Evolutionary conservation across 345 rosid genomes (phyloP), one percentile per base, ranked within the genome.

Genomic region (Rubroshorea leprosula): DNA sequence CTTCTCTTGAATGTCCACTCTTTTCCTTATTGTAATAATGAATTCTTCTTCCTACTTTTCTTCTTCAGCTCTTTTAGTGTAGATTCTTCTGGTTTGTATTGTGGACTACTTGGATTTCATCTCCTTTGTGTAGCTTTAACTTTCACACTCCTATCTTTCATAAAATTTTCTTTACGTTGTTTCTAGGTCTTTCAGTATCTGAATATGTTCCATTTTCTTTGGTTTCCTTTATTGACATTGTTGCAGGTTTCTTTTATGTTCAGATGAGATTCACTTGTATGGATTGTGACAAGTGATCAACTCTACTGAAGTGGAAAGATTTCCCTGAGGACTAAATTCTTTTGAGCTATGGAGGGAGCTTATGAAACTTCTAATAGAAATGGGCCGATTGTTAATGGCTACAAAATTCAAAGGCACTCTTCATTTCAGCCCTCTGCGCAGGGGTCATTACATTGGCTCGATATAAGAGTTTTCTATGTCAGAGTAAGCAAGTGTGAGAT

Each of bases 401-500:
- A 76, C 61, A 57, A 23, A 52, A 56, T 49, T 44, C 52, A 58
- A 61, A 68, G 71, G 71, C 66, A 61, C 62, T 49, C 61, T 58
- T 57, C 63, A 56, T 75, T 72, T 60, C 79, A 64, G 57, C 63
- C 69, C n/a, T 72, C 59, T 51, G 43, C 71, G 35, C 71, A 72
- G 35, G 62, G 72, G 35, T 67, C 73, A 16, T 65, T 77, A 26
- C 67, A 85, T 20, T 87, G 95, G 86, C 71, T 90, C 26, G 90
- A 84, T 76, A 50, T 90, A 62, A 87, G 88, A 73, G 92, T 92
- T n/a, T 89, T 92, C 63, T 92, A 89, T 72, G 84, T 92, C 22
- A 74, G 95, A 66, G 63, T 89, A 20, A 77, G 87, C 72, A 78
- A 77, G 58, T 84, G 81, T 45, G 72, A 52, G 64, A 80, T 79